Evolutionary conservation across 225 moss, liverwort and hornwort genomes (phyloP).

Genomic region (Climacium dendroides): DNA sequence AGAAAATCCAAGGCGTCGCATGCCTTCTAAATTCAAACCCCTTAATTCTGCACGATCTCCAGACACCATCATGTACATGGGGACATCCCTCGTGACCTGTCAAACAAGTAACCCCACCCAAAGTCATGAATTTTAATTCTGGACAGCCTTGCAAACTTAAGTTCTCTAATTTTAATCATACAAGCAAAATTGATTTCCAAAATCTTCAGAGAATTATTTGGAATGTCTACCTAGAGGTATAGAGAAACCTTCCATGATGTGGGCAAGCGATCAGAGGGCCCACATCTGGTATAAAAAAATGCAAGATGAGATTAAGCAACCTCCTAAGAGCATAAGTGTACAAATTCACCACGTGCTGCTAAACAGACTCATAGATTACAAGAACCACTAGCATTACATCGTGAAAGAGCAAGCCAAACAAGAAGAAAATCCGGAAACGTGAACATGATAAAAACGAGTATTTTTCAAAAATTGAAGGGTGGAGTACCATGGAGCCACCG

Average conservation of each 20-base stretch:
- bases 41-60: slow-evolving; percentile 80
- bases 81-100: slow-evolving; percentile 86
- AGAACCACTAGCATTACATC: not conserved
- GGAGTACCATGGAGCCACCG: slow-evolving; percentile 73
- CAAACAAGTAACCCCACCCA: not conserved
- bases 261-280: not conserved
- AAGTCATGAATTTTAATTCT: not conserved
- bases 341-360: not conserved
- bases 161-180: not conserved
- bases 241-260: not conserved
- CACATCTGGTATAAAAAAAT: not conserved
- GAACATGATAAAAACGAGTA: too few relatives aligned
- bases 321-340: not conserved
- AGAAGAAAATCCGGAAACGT: not conserved
- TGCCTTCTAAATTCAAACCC: slow-evolving; percentile 84
- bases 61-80: slow-evolving; percentile 93
- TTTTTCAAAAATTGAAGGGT: not conserved
- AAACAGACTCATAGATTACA: not conserved
- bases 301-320: not conserved
- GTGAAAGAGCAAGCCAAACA: not conserved
- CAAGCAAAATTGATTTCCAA: not conserved
- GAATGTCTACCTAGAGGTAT: not conserved
- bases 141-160: not conserved
- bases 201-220: not conserved
- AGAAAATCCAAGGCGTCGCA: slow-evolving; percentile 84